These are phyloP conservation scores for Plasmodium adleri DNA, from an alignment of 169 alveolate genomes.

Conservation along the genomic window DNA sequence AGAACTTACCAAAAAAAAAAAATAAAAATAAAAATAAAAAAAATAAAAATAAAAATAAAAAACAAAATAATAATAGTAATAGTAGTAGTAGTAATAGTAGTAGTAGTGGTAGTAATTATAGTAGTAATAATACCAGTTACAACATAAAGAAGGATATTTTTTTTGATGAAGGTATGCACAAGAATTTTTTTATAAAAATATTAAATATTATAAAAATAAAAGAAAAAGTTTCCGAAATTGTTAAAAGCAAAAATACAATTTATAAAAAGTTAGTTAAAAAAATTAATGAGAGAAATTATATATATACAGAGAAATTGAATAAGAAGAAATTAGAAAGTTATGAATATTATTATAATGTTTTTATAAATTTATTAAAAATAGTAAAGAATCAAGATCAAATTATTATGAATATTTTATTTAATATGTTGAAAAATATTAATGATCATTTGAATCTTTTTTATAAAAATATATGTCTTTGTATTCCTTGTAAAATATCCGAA, in stretches of 20 bases:
- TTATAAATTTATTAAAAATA: conserved; percentile 31
- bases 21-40: too few species aligned
- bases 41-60: too few species aligned
- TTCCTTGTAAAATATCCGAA: conserved; percentile 12
- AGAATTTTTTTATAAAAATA: conserved; percentile 25
- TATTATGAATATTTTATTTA: conserved; percentile 39
- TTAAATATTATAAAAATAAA: conserved; percentile 48
- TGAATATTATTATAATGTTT: conserved; percentile 12
- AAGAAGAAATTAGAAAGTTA: not conserved
- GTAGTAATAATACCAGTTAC: not conserved
- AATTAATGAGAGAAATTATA: conserved; percentile 2
- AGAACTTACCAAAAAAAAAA: not conserved
- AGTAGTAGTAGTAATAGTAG: too few species aligned
- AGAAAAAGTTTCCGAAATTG: conserved; percentile 8
- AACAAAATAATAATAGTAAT: too few species aligned
- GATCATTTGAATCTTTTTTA: conserved; percentile 32
- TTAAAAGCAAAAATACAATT: conserved; percentile 24
- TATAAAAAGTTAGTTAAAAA: conserved; percentile 43
- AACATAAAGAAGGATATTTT: not conserved
- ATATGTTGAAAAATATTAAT: conserved; percentile 26
- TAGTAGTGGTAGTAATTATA: too few species aligned
- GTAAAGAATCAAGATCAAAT: conserved; percentile 33
- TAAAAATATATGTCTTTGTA: conserved; percentile 43
- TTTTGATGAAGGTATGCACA: not conserved
- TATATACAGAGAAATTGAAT: not conserved